Conservation (phyloP, 1,284 basidiomycete species). For the Calocybe gambosa region DNA sequence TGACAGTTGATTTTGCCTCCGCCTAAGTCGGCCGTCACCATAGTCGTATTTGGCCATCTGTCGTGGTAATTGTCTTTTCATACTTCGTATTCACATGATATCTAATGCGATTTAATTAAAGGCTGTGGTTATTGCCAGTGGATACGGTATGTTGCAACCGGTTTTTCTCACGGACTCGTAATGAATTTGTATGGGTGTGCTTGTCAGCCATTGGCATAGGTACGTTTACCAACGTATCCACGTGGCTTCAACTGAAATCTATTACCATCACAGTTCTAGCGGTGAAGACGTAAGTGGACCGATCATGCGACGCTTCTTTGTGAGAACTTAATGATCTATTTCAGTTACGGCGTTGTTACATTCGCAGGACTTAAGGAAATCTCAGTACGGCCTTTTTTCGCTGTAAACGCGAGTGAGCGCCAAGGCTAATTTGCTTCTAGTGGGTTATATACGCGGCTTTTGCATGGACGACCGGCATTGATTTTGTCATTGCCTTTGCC, state of each 20-base stretch:
- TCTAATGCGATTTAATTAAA: constrained; percentile 4
- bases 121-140: constrained; percentile 15
- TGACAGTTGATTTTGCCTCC: constrained; percentile 1
- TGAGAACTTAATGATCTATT: neutral
- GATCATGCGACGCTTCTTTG: neutral
- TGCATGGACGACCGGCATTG: constrained; percentile 20
- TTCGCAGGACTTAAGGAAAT: constrained; percentile 16
- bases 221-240: neutral
- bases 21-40: constrained; percentile 14
- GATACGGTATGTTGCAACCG: constrained; percentile 17
- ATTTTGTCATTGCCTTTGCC: constrained; percentile 22
- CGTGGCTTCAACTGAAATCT: neutral
- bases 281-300: constrained; percentile 16
- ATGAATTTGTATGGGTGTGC: neutral
- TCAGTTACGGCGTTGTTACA: constrained; percentile 13
- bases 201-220: constrained; percentile 15
- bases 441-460: constrained; percentile 24
- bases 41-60: constrained; percentile 14
- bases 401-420: neutral
- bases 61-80: constrained; percentile 13
- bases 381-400: constrained; percentile 9
- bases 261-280: constrained; percentile 11
- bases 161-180: neutral
- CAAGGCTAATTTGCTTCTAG: too few relatives aligned
- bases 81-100: neutral